Evolutionary conservation across 805 yeast genomes (phyloP).

Genomic region (Yueomyces sp.): DNA sequence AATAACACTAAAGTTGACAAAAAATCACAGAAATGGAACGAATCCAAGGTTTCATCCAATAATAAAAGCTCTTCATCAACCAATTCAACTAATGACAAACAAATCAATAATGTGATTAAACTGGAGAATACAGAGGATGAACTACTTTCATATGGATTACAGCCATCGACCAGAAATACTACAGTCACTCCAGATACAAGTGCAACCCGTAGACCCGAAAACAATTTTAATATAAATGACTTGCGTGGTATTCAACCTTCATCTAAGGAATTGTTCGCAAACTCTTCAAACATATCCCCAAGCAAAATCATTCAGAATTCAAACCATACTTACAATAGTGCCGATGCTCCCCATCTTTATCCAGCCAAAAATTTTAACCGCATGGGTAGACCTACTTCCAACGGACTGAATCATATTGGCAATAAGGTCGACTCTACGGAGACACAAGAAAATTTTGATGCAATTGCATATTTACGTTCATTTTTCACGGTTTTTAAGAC

Average conservation of each 20-base stretch:
- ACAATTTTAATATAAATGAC: neutral
- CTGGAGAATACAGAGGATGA: neutral
- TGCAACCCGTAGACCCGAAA: neutral
- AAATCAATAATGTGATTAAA: neutral
- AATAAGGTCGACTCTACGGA: neutral
- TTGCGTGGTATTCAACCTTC: neutral
- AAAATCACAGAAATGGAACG: neutral
- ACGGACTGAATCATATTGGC: no score
- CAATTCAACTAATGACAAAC: neutral
- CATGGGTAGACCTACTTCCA: no score
- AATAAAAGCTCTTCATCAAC: neutral
- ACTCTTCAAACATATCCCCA: neutral
- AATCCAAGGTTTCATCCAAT: neutral
- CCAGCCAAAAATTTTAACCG: conserved; percentile 5
- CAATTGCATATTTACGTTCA: conserved; percentile 22
- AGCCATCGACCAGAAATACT: neutral
- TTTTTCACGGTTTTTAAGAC: conserved; percentile 33
- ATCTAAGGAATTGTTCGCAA: neutral
- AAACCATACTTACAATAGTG: neutral
- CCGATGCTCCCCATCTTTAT: neutral
- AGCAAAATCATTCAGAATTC: neutral
- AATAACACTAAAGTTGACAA: neutral
- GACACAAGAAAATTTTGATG: neutral
- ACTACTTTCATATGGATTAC: no score
- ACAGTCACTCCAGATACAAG: neutral